Evolutionary conservation across 495 filamentous ascomycete species (phyloP).

Genomic region (Hypoxylon perforatum): DNA sequence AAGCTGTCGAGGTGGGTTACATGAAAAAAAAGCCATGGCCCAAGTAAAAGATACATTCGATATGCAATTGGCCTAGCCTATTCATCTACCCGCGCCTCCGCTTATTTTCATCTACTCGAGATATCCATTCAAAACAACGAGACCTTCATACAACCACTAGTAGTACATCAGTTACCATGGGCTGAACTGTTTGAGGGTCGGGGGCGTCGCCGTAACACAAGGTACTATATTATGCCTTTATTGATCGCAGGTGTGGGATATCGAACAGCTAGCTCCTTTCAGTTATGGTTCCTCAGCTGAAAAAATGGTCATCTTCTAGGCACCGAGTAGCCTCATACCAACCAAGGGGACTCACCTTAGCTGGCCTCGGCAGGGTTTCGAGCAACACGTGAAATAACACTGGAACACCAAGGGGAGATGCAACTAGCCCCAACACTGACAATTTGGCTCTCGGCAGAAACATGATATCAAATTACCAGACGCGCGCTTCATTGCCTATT

Average conservation of each 20-base stretch:
- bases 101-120: no score
- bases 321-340: conserved; percentile 13
- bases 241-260: conserved; percentile 9
- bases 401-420: no score
- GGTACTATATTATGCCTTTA: conserved; percentile 5
- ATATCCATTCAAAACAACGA: background rate
- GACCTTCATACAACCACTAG: conserved; percentile 3
- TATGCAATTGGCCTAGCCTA: conserved; percentile 2
- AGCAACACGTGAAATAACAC: no score
- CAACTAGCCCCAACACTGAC: background rate
- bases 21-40: conserved; percentile 4
- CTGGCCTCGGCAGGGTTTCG: background rate
- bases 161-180: no score
- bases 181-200: background rate
- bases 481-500: background rate
- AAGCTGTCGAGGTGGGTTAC: background rate
- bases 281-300: conserved; percentile 33
- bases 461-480: conserved; percentile 3
- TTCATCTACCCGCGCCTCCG: no score
- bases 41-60: conserved; percentile 14
- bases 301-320: conserved; percentile 11
- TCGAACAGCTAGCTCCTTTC: conserved; percentile 17
- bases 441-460: conserved; percentile 6
- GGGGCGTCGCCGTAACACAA: conserved; percentile 19
- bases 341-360: conserved; percentile 13